Conservation (phyloP, 805 yeast species). For the Wickerhamiella azyma region DNA sequence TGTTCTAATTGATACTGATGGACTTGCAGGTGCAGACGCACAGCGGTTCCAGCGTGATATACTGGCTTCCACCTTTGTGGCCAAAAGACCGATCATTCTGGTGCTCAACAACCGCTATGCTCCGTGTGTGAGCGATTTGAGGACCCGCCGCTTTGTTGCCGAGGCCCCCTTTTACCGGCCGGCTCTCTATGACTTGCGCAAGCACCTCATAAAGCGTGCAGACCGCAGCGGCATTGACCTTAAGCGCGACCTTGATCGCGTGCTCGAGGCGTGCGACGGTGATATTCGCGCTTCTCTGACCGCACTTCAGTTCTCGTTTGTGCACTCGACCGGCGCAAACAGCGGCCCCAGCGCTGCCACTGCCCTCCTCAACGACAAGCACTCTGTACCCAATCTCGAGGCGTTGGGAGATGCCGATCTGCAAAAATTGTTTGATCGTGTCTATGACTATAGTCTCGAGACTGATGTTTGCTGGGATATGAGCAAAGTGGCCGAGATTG, state of each 20-base stretch:
- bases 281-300: slow-evolving; percentile 8
- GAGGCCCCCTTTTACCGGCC: slow-evolving; percentile 5
- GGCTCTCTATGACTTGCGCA: not conserved
- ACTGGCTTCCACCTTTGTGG: not conserved
- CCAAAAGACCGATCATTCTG: slow-evolving; percentile 5
- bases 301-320: slow-evolving; percentile 3
- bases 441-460: slow-evolving; percentile 3
- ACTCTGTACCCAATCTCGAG: not conserved
- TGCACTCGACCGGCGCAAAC: not conserved
- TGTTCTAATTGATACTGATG: slow-evolving; percentile 7
- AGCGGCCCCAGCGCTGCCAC: not conserved
- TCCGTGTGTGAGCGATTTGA: slow-evolving; percentile 1
- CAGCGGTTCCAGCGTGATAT: not conserved
- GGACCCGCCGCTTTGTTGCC: not conserved
- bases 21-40: slow-evolving; percentile 1
- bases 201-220: not conserved
- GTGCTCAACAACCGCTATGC: slow-evolving; percentile 1
- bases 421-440: slow-evolving; percentile 1
- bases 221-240: not conserved
- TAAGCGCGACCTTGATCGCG: not conserved
- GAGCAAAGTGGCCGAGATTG: slow-evolving; percentile 3
- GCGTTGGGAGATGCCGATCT: not conserved
- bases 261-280: not conserved
- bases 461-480: slow-evolving; percentile 9
- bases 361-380: not conserved